Conservation (phyloP, 768 basidiomycete species). For the Macrolepiota albuminosa region DNA sequence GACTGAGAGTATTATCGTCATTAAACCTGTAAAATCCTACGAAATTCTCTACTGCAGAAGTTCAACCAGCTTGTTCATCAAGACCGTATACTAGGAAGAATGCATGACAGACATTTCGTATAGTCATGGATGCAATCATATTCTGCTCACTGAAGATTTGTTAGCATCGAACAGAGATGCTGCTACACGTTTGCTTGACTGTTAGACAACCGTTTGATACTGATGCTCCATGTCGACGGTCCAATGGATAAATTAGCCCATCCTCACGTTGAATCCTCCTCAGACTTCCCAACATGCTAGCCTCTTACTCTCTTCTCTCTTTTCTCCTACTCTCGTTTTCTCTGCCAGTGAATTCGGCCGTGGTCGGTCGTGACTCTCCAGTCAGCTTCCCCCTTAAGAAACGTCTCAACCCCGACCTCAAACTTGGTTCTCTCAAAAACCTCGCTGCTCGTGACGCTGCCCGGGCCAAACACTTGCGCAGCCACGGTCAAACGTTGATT, state of each 20-base stretch:
- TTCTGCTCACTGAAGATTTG: background rate
- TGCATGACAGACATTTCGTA: background rate
- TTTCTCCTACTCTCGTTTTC: slow-evolving; percentile 40
- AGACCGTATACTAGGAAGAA: background rate
- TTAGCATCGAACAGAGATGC: background rate
- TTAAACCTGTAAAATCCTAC: background rate
- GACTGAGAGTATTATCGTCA: background rate
- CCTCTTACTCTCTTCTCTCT: slow-evolving; percentile 31
- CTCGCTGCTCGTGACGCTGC: slow-evolving; percentile 47
- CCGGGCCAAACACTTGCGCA: slow-evolving; percentile 40
- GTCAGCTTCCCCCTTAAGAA: slow-evolving; percentile 50
- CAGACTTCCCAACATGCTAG: background rate
- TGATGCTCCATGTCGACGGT: background rate
- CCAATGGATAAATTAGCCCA: background rate
- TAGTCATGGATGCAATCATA: background rate
- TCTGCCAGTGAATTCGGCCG: slow-evolving; percentile 38
- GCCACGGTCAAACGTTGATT: slow-evolving; percentile 28
- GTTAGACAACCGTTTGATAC: background rate
- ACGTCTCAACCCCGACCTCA: slow-evolving; percentile 35
- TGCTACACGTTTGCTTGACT: background rate
- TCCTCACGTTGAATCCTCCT: background rate
- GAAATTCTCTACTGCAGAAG: background rate
- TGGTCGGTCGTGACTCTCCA: slow-evolving; percentile 30
- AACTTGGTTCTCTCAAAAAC: slow-evolving; percentile 41
- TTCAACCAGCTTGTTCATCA: background rate